Evolutionary conservation across 1,139 yeast genomes (phyloP).

Genomic region (Lodderomyces elongisporus): DNA sequence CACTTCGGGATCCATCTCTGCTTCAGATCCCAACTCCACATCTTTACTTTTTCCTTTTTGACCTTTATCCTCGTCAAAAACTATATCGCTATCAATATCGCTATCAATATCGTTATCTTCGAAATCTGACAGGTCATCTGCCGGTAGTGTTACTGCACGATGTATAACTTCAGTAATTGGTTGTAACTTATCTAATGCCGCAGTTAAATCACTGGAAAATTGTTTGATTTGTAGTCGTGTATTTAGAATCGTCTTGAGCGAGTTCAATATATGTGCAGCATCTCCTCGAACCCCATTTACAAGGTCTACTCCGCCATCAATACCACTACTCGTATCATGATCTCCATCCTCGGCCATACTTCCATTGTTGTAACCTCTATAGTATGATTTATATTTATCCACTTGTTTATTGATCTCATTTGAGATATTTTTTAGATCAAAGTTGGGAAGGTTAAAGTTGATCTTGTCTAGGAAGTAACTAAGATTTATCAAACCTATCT

Average conservation of each 20-base stretch:
- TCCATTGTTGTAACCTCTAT: conserved; percentile 14
- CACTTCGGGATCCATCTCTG: neutral
- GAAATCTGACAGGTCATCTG: conserved; percentile 35
- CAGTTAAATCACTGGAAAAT: conserved; percentile 41
- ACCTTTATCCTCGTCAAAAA: conserved; percentile 7
- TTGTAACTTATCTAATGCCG: conserved; percentile 43
- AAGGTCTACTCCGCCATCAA: conserved; percentile 7
- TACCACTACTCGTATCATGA: no score
- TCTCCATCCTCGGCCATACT: neutral
- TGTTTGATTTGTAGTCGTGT: conserved; percentile 45
- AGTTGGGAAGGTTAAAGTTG: conserved; percentile 5
- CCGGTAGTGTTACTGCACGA: conserved; percentile 47
- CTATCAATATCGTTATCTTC: conserved; percentile 19
- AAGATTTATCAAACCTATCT: conserved; percentile 35
- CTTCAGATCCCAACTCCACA: neutral
- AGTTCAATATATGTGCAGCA: conserved; percentile 24
- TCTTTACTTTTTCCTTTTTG: neutral
- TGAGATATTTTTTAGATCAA: neutral
- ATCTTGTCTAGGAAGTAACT: conserved; percentile 12
- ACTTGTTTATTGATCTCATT: conserved; percentile 1
- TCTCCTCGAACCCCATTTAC: conserved; percentile 24
- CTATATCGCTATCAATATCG: conserved; percentile 14
- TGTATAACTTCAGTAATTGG: conserved; percentile 40
- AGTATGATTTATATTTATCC: conserved; percentile 14
- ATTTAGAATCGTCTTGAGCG: conserved; percentile 35